These are phyloP conservation scores for Plectosphaerella cucumerina DNA, from an alignment of 2,329 filamentous ascomycete species.

Conservation along the genomic window DNA sequence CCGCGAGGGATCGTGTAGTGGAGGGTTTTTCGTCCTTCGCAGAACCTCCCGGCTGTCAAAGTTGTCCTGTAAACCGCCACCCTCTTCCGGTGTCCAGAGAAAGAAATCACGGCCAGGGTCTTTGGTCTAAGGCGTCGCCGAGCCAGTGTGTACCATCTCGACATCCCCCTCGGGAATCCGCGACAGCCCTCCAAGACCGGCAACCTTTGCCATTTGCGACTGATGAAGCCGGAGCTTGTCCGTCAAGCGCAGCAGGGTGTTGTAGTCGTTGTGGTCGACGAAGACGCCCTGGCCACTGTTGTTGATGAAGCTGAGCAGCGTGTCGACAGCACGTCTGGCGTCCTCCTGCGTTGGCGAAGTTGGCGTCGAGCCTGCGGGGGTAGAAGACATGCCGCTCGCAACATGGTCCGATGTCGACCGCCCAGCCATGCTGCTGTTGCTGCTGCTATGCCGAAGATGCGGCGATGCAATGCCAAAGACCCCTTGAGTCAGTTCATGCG, in stretches of 20 bases:
- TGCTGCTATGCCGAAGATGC: constrained; percentile 47
- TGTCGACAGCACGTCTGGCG: constrained; percentile 74
- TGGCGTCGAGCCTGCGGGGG: constrained; percentile 50
- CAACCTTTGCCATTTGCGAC: constrained; percentile 24
- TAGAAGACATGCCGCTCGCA: constrained; percentile 24
- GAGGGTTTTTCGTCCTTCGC: too few species aligned
- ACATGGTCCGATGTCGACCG: constrained; percentile 29
- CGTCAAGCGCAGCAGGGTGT: constrained; percentile 75
- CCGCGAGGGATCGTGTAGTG: too few species aligned
- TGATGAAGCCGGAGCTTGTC: constrained; percentile 76
- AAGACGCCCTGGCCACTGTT: constrained; percentile 61
- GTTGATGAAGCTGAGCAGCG: constrained; percentile 78
- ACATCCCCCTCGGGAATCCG: constrained; percentile 55
- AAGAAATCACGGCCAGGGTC: background rate
- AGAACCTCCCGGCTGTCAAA: too few species aligned
- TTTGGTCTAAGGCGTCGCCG: constrained; percentile 27
- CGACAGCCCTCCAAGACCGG: constrained; percentile 40
- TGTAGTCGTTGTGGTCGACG: constrained; percentile 72
- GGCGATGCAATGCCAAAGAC: constrained; percentile 35
- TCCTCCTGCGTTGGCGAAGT: constrained; percentile 78
- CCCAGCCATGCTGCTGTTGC: constrained; percentile 42
- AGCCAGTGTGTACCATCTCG: constrained; percentile 33
- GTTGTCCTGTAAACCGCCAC: too few species aligned
- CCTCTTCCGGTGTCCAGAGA: too few species aligned
- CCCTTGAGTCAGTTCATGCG: constrained; percentile 37